Evolutionary conservation across 495 filamentous ascomycete species (phyloP).

Genomic region (Barbatosphaeria neglecta): DNA sequence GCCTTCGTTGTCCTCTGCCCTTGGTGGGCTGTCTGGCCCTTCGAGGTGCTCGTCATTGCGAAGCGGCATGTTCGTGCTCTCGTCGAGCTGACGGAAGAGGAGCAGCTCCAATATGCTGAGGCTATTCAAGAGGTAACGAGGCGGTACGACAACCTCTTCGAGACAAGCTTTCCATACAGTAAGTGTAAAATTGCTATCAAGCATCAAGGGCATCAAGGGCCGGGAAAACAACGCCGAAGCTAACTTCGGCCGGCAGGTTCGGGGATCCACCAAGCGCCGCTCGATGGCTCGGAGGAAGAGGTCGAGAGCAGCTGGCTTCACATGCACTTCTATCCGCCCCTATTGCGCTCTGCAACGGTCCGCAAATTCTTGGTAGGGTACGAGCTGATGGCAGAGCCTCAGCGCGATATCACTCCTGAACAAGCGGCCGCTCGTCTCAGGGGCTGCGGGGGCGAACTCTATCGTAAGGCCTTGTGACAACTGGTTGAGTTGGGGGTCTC

Average conservation of each 20-base stretch:
- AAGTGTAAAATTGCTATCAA: constrained; percentile 5
- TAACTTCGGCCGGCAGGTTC: constrained; percentile 38
- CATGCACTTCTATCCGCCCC: constrained; percentile 92
- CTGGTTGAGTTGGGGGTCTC: neutral
- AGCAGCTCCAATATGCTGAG: constrained; percentile 64
- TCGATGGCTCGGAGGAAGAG: constrained; percentile 76
- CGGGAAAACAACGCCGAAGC: neutral
- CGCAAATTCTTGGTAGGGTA: constrained; percentile 94
- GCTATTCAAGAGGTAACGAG: constrained; percentile 75
- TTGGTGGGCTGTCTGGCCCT: constrained; percentile 97
- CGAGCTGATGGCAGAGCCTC: constrained; percentile 91
- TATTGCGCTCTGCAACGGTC: constrained; percentile 85
- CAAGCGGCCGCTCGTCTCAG: constrained; percentile 76
- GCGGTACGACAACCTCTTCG: constrained; percentile 92
- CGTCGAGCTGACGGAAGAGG: constrained; percentile 61
- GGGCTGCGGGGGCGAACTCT: constrained; percentile 65
- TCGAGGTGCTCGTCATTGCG: constrained; percentile 84
- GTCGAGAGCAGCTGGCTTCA: constrained; percentile 82
- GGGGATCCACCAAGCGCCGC: constrained; percentile 89
- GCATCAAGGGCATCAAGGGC: neutral
- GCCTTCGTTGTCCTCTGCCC: constrained; percentile 78
- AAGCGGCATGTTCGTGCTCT: constrained; percentile 70
- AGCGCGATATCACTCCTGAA: constrained; percentile 95
- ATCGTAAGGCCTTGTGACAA: constrained; percentile 54
- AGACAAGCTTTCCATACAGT: constrained; percentile 94